Conservation (phyloP, 495 filamentous ascomycete genomes). For the Chaetomium cochliodes region DNA sequence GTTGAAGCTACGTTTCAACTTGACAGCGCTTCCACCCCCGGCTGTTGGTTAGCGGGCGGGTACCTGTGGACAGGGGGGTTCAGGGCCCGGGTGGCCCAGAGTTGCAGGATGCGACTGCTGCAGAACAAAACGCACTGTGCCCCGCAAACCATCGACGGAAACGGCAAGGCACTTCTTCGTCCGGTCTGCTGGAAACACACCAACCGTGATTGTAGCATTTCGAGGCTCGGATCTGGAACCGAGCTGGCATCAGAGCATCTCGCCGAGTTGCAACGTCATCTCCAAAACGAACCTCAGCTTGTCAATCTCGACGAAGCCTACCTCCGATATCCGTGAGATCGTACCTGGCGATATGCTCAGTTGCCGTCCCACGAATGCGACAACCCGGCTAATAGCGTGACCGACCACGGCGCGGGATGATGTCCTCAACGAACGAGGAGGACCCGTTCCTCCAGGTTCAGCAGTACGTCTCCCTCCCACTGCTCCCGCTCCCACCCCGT, state of each 20-base stretch:
- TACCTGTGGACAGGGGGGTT: conserved; percentile 23
- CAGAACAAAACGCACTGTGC: conserved; percentile 1
- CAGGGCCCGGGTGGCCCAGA: conserved; percentile 1
- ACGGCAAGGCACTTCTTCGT: neutral
- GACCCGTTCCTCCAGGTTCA: conserved; percentile 96
- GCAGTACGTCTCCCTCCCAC: conserved; percentile 53
- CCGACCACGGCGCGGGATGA: conserved; percentile 48
- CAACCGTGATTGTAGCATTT: conserved; percentile 1
- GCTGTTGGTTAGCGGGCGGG: neutral
- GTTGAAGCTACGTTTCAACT: conserved; percentile 43
- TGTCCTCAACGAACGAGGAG: conserved; percentile 69
- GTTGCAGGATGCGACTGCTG: conserved; percentile 10
- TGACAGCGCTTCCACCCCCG: conserved; percentile 17
- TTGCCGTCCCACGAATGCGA: conserved; percentile 12
- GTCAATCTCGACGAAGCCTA: neutral
- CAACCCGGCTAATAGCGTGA: conserved; percentile 4
- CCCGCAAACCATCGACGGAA: neutral
- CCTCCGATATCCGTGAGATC: neutral
- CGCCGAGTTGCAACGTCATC: conserved; percentile 24
- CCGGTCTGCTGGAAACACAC: neutral
- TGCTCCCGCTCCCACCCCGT: neutral
- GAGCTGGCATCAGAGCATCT: conserved; percentile 9
- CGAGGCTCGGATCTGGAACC: neutral
- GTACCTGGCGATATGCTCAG: conserved; percentile 17
- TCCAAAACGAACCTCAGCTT: neutral